Evolutionary conservation across 2,329 filamentous ascomycete species (phyloP).

Genomic region (Ramichloridium luteum): DNA sequence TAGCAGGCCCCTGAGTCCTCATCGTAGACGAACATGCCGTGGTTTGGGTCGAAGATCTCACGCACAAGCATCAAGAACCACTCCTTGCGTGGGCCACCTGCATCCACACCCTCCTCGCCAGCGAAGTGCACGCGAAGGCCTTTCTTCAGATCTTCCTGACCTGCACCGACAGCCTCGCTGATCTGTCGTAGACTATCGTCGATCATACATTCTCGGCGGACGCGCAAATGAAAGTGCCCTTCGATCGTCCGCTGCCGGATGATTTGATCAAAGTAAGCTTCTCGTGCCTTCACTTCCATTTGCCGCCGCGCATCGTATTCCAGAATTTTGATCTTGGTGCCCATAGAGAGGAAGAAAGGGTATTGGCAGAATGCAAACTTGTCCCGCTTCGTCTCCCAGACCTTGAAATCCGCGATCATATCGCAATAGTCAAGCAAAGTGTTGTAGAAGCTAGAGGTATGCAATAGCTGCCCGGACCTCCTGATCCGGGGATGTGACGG

Average conservation of each 20-base stretch:
- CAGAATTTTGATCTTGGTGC: conserved; percentile 81
- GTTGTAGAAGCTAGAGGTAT: conserved; percentile 79
- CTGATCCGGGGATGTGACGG: conserved; percentile 10
- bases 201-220: conserved; percentile 74
- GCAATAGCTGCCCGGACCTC: conserved; percentile 50
- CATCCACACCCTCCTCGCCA: conserved; percentile 85
- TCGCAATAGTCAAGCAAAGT: conserved; percentile 78
- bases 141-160: conserved; percentile 81
- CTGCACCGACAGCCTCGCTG: conserved; percentile 69
- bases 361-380: conserved; percentile 88
- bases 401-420: conserved; percentile 72
- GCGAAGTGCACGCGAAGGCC: conserved; percentile 72
- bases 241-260: conserved; percentile 61
- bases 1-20: conserved; percentile 86
- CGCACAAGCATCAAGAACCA: conserved; percentile 84
- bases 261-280: conserved; percentile 85
- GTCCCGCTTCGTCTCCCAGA: conserved; percentile 63
- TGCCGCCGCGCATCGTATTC: conserved; percentile 79
- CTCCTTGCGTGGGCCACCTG: conserved; percentile 79
- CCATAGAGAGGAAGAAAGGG: conserved; percentile 81
- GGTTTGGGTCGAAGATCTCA: conserved; percentile 82
- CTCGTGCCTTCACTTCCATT: conserved; percentile 77
- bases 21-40: conserved; percentile 87
- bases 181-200: conserved; percentile 79
- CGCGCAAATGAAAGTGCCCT: conserved; percentile 57